phyloP scores from a whole-genome alignment of 306 rosid genomes.

The Biancaea sappan region DNA sequence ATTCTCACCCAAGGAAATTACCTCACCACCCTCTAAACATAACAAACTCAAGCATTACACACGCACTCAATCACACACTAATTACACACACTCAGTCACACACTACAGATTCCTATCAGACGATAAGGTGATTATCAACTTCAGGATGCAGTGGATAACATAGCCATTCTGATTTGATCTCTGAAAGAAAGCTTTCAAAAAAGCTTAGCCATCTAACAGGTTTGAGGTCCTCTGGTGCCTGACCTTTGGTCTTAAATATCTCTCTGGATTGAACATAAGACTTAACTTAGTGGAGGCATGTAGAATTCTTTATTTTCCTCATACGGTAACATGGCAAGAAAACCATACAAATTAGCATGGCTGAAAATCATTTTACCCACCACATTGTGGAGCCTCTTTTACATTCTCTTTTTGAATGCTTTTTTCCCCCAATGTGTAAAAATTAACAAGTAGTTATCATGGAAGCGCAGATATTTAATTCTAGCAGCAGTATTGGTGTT shows the following conservation, averaged over 20 bases:
- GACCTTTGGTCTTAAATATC: not conserved
- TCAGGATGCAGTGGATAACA: not conserved
- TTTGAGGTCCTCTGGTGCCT: not conserved
- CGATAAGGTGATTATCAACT: constrained; percentile 1
- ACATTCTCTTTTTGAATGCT: not conserved
- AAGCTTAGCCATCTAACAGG: not conserved
- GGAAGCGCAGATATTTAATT: not conserved
- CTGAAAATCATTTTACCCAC: not conserved
- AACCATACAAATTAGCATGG: not conserved
- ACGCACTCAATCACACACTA: no score
- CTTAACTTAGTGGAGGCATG: not conserved
- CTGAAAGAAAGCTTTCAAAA: not conserved
- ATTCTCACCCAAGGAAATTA: no score
- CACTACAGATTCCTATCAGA: no score
- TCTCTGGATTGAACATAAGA: not conserved
- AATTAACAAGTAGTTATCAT: not conserved
- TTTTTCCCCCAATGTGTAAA: not conserved
- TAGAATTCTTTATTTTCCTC: not conserved
- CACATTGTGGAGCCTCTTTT: not conserved
- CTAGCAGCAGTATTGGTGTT: not conserved
- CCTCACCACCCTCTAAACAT: no score
- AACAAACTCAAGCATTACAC: no score
- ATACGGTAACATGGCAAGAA: not conserved
- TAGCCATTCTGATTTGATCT: not conserved
- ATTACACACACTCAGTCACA: no score